Base-by-base conservation (phyloP, 1,284 basidiomycete species). In the Cerioporus squamosus region DNA sequence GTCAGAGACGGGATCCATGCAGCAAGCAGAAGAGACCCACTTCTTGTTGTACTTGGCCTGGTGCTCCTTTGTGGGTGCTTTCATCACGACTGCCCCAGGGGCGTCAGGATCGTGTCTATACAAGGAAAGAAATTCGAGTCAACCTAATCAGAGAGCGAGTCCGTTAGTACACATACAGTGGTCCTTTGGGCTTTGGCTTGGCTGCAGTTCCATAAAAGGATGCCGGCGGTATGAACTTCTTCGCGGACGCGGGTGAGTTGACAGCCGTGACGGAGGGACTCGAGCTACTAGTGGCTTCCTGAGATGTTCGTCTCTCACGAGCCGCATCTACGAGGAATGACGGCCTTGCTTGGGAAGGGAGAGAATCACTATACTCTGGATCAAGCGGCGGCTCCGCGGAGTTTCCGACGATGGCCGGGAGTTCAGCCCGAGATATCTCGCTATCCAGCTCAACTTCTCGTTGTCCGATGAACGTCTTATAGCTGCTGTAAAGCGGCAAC, bases 71-170 rank as follows among this genome's bases (percentile, higher is more conserved):
- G 82, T 85, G 0, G 95, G 95, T 3, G 83, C 77, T 61, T 88
- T 90, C 93, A 99, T 93, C 8, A 98, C 90, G 8, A 99, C 75
- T 0, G 95, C 95, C 1, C 85, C 91, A 47, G 86, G 82, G 2
- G 81, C 83, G 4, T 82, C 73, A 1, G 95, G 93, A 70, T 97
- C 87, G 68, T 93, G 86, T 58, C 91, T 91, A 63, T 40, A 64
- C 10, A 12, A 36, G 3, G 14, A n/a, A n/a, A 14, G 33, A 36
- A 36, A 10, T 67, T 39, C 67, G 69, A 60, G 62, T 49, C 63
- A 44, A 26, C 8, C 24, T 14, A 14, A 1, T n/a, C 24, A 26
- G 36, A 23, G 44, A 42, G 20, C 36, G 29, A 33, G 47, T 49
- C 45, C 48, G 4, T 15, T 2, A 47, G 45, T 3, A 24, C 2